Conservation (phyloP, 345 rosid genomes). For the Corymbia maculata region DNA sequence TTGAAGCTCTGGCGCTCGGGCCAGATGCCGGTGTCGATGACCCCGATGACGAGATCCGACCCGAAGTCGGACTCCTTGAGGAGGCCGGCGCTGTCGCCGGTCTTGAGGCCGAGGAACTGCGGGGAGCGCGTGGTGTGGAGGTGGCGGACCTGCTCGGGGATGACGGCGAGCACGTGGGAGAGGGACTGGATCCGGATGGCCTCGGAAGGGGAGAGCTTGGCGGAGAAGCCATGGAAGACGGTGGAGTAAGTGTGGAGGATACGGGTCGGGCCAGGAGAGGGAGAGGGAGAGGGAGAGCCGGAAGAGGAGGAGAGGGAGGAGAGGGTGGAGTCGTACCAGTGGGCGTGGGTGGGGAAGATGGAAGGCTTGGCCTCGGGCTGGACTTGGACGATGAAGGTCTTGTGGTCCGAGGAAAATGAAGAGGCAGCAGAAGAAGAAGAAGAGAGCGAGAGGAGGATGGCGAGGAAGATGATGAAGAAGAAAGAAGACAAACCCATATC, state of each 20-base stretch:
- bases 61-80: slow-evolving; percentile 85
- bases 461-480: background rate
- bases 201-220: slow-evolving; percentile 38
- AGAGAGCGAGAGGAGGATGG: background rate
- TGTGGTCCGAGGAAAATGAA: background rate
- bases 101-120: slow-evolving; percentile 67
- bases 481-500: background rate
- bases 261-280: slow-evolving; percentile 5
- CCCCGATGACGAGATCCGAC: slow-evolving; percentile 88
- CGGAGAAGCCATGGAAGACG: slow-evolving; percentile 94
- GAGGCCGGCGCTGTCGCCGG: slow-evolving; percentile 59
- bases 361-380: slow-evolving; percentile 66
- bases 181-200: slow-evolving; percentile 30
- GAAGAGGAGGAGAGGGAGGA: slow-evolving; percentile 11
- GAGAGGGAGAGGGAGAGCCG: slow-evolving; percentile 11
- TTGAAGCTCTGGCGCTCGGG: slow-evolving; percentile 84
- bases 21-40: slow-evolving; percentile 91
- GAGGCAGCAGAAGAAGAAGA: background rate
- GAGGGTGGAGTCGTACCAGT: slow-evolving; percentile 73
- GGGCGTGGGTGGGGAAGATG: slow-evolving; percentile 70
- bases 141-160: slow-evolving; percentile 68
- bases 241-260: slow-evolving; percentile 79
- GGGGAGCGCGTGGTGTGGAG: slow-evolving; percentile 91
- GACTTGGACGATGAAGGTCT: slow-evolving; percentile 48
- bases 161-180: slow-evolving; percentile 51